Base-by-base conservation (phyloP, 345 rosid species). In the Physaria fendleri region DNA sequence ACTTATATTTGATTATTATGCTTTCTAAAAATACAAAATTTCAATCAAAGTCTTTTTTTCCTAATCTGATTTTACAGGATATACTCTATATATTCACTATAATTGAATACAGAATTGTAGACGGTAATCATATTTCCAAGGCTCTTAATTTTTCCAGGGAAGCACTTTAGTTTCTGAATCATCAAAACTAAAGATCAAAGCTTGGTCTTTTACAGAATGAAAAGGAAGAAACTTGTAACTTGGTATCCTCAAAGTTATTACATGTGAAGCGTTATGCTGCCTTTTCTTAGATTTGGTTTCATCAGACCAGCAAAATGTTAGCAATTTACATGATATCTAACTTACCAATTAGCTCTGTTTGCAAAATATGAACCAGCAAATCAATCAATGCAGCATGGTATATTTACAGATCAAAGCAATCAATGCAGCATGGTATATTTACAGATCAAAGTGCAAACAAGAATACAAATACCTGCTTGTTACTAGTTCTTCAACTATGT, bases 371-470 rank as follows among this genome's bases (percentile, higher is more conserved):
- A n/a, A 22, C 24, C 24, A 22, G 24, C 2, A 4, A 22, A 22
- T 22, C 4, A 4, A 4, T 22, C 24, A 22, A 22, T 2, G 24
- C 2, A 4, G 4, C 24, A 22, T 2, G 24, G 24, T 22, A 4
- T 22, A 22, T 22, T 22, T 22, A 22, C 2, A 22, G 24, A 22
- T 4, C n/a, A n/a, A n/a, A n/a, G n/a, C n/a, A n/a, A n/a, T n/a
- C n/a, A n/a, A n/a, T n/a, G n/a, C n/a, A n/a, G n/a, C n/a, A n/a
- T n/a, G n/a, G n/a, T 62, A 48, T 48, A 62, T 62, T 11, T 62
- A 62, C 66, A 62, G 34, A 62, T 18, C 39, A 62, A 62, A 37
- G 8, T 37, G 57, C 57, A 62, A 61, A 62, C n/a, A 61, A 39
- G 56, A 61, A 48, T 47, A 48, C 47, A 47, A 47, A 61, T 35